Evolutionary conservation across 2,329 filamentous ascomycete species (phyloP), one percentile per base, ranked within the genome.

Genomic region (Neonectria ditissima): DNA sequence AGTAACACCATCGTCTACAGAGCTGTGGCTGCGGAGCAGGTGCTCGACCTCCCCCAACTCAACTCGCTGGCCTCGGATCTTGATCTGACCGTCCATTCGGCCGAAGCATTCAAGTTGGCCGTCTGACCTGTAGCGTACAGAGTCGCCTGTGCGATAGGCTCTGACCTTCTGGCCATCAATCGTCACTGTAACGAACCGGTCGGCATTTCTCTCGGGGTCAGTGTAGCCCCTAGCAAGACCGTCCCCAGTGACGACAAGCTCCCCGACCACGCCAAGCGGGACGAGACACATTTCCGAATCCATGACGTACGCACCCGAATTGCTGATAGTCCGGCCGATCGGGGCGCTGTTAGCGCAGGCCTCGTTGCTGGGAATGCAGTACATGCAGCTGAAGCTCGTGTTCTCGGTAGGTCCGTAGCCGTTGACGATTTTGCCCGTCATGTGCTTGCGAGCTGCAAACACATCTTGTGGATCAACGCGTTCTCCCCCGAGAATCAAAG

Each of bases 201-300:
- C 11, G 18, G 32, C 18, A 6, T 50, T 32, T 9, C n/a, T 50
- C 7, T 5, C n/a, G 6, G 47, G 28, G n/a, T 50, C 47, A 2
- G 47, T 50, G 28, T 50, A 50, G 5, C 47, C 47, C n/a, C 47
- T 50, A 9, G 47, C 28, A 18, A 50, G 47, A 14, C 47, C 47
- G 5, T 73, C 71, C 2, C 74, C 74, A 0, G 70, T 74, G 1
- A 76, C 66, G 1, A 75, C 60, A 7, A 76, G 69, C 44, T 76
- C 74, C 1, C 74, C 74, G 8, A 76, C 32, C 0, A 74, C 70
- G 13, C 73, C 74, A 1, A 67, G 26, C 3, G 74, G 72, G 0
- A 75, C 70, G 4, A 74, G 66, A 5, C 59, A 67, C n/a, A 66
- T 65, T 1, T 68, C 51, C 3, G 56, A 43, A 55, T 75, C 72